Percentiles rank a stretch among this genome's conserved stretches.
These are phyloP conservation scores for Penicillium bialowiezense DNA, from an alignment of 495 filamentous ascomycete species.

Conservation along the genomic window DNA sequence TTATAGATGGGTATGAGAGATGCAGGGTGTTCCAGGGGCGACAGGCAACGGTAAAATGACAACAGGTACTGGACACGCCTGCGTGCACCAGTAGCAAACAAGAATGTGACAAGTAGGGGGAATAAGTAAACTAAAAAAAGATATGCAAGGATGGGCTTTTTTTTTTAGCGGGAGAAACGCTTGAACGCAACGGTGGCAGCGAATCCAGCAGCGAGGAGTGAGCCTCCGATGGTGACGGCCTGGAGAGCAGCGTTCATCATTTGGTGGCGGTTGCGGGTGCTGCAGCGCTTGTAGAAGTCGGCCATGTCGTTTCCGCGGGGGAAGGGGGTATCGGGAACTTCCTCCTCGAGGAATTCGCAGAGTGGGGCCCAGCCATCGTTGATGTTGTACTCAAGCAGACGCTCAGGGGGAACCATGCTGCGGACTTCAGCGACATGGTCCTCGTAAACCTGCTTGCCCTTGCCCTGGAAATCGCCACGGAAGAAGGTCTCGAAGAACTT, in stretches of 20 bases:
- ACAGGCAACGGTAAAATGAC: background rate
- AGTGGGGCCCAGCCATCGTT: slow-evolving; percentile 66
- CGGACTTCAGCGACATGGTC: slow-evolving; percentile 46
- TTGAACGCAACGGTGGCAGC: slow-evolving; percentile 41
- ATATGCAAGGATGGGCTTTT: slow-evolving; percentile 3
- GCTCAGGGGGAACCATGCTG: slow-evolving; percentile 42
- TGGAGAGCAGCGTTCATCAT: slow-evolving; percentile 59
- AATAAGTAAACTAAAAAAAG: slow-evolving; percentile 6
- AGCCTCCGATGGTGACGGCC: slow-evolving; percentile 47
- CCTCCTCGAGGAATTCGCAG: slow-evolving; percentile 62
- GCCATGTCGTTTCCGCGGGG: slow-evolving; percentile 50
- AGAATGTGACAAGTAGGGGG: background rate
- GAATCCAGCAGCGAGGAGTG: slow-evolving; percentile 39
- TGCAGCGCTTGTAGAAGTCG: slow-evolving; percentile 59
- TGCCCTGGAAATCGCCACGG: slow-evolving; percentile 48
- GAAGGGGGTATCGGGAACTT: slow-evolving; percentile 50
- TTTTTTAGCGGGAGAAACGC: slow-evolving; percentile 37
- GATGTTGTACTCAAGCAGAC: slow-evolving; percentile 63
- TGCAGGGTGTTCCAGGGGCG: background rate
- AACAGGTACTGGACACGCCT: slow-evolving; percentile 12
- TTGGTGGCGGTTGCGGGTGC: slow-evolving; percentile 57
- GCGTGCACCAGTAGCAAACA: slow-evolving; percentile 14
- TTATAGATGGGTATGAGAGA: background rate
- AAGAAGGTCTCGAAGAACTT: slow-evolving; percentile 59
- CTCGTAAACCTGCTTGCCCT: slow-evolving; percentile 50